Base-by-base conservation (phyloP, 768 basidiomycete genomes). In the Podaxis pistillaris region DNA sequence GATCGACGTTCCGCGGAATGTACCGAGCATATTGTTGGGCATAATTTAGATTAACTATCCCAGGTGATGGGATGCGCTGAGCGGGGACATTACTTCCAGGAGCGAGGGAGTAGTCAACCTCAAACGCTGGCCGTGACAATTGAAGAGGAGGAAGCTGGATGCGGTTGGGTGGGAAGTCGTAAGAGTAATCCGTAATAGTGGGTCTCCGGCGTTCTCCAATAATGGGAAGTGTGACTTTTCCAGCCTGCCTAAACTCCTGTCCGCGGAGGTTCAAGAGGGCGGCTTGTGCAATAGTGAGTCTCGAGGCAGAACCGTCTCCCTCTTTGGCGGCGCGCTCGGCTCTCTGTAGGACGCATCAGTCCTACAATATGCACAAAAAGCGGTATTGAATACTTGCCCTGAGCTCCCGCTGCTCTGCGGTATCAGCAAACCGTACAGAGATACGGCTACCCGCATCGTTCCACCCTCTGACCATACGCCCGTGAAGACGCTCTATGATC, bases 401-500 rank as follows among this genome's bases (percentile, higher is more conserved):
- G 49, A 93, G 75, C 67, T 93, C 90, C 58, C 91, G 75, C 70
- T 93, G 90, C 68, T 92, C 91, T 11, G 81, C 77, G 8, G 87
- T 90, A 69, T 93, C 90, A 13, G 90, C 90, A 68, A 92, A 92
- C 40, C 91, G 79, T 17, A 92, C 91, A 4, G 88, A 89, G 60
- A 93, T 90, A 55, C 91, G 75, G 69, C 89, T 87, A 15, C 90
- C 90, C 11, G 83, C 72, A 64, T 93, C 91, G 64, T 90, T 83
- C 86, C 85, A 89, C 11, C 91, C 91, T 46, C 89, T 80, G 7
- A 93, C 88, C 83, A 90, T 86, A 8, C 89, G 81, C 5, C 91
- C 91, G 70, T 93, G 90, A 30, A 93, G 78, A 30, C 87, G 83
- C 63, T 91, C 89, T 46, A 92, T 85, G 58, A 89, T 81, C 61